These are phyloP conservation scores for Fusarium xyrophilum DNA, from an alignment of 2,329 filamentous ascomycete species.

Conservation along the genomic window DNA sequence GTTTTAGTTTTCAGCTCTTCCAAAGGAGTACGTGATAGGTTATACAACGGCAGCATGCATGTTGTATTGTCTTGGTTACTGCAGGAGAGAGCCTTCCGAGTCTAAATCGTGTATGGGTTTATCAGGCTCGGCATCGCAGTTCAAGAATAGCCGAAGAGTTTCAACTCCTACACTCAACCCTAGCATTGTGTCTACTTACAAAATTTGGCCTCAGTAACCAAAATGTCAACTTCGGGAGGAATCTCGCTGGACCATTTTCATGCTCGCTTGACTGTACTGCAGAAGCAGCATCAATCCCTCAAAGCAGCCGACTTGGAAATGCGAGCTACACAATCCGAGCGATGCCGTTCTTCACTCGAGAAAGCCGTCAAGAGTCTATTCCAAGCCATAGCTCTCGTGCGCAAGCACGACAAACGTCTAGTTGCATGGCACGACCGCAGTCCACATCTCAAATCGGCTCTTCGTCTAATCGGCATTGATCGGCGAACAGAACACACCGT, in stretches of 20 bases:
- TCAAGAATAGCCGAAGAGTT: neutral
- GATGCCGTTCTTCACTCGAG: neutral
- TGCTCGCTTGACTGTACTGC: neutral
- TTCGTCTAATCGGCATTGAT: neutral
- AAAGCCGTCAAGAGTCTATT: neutral
- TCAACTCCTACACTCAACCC: neutral
- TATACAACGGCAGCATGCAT: neutral
- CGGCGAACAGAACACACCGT: neutral
- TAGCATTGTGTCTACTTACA: too few species aligned
- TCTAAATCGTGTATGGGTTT: neutral
- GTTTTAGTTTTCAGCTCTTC: neutral
- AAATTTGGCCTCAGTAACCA: neutral
- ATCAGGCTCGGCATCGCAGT: neutral
- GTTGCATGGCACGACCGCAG: neutral
- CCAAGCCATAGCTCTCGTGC: neutral
- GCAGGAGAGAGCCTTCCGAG: neutral
- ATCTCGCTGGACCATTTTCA: neutral
- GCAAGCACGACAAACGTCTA: neutral
- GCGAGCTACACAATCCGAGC: neutral
- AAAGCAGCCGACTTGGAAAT: neutral
- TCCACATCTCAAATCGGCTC: neutral
- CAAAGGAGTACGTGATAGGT: neutral
- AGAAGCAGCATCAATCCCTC: neutral
- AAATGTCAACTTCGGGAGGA: neutral
- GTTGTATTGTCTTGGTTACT: neutral